Evolutionary conservation across 192 early-diverging fungal genomes (phyloP).

Genomic region (Coemansia sp.): DNA sequence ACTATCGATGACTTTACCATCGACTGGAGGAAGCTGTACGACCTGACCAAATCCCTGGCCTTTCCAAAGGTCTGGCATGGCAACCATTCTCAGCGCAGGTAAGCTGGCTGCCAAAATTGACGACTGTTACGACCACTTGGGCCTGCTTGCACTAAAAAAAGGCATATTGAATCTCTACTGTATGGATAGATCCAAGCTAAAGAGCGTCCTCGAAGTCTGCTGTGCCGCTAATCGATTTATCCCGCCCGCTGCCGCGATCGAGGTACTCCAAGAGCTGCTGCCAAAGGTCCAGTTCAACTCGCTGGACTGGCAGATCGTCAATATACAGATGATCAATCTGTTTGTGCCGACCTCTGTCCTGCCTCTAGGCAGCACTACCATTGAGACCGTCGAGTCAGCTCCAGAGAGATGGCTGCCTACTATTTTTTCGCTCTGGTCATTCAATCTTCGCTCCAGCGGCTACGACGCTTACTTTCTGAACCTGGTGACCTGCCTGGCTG

Average conservation of each 20-base stretch:
- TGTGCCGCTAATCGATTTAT: slow-evolving; percentile 61
- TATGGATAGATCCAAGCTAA: slow-evolving; percentile 38
- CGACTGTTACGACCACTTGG: neutral
- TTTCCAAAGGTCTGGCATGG: slow-evolving; percentile 70
- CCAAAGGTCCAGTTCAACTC: slow-evolving; percentile 73
- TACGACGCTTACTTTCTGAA: slow-evolving; percentile 73
- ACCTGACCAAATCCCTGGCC: slow-evolving; percentile 54
- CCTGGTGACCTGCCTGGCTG: slow-evolving; percentile 68
- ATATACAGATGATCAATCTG: slow-evolving; percentile 60
- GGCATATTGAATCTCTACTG: neutral
- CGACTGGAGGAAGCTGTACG: slow-evolving; percentile 75
- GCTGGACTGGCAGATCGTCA: slow-evolving; percentile 57
- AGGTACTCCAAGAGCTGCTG: slow-evolving; percentile 77
- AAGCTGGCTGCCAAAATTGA: slow-evolving; percentile 1
- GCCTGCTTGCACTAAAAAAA: neutral
- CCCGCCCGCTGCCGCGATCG: slow-evolving; percentile 57
- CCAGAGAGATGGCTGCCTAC: slow-evolving; percentile 74
- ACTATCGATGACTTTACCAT: slow-evolving; percentile 63
- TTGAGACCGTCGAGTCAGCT: slow-evolving; percentile 15
- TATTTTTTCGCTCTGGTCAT: slow-evolving; percentile 80
- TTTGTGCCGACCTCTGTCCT: slow-evolving; percentile 64
- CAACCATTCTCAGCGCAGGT: slow-evolving; percentile 55
- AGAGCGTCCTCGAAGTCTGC: slow-evolving; percentile 26
- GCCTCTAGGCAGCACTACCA: neutral
- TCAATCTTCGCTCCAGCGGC: slow-evolving; percentile 57